Evolutionary conservation across 1,284 basidiomycete genomes (phyloP), one percentile per base, ranked within the genome.

Genomic region (Ceratobasidium sp.): DNA sequence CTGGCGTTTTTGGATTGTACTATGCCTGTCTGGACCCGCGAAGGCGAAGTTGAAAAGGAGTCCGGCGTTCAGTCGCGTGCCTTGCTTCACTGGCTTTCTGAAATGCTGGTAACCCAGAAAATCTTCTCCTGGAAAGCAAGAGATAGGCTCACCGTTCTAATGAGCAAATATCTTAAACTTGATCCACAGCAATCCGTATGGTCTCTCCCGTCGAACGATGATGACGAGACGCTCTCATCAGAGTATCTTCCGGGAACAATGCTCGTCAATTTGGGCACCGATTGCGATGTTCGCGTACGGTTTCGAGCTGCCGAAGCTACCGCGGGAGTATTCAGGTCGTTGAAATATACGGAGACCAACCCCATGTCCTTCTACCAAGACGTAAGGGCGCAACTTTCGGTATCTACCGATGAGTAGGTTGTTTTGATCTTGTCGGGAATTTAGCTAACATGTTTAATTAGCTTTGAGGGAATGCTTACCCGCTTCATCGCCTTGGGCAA

Each of bases 261-360:
- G 54, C 79, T 93, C 40, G 84, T 83, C 6, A 75, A 75, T 15
- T 75, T 92, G 70, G 82, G 84, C 27, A 75, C 77, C 20, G 96
- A 98, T 77, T 77, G 80, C 50, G 96, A 98, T 77, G 86, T 91
- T n/a, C 86, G 94, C 27, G 89, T 97, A 35, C 89, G 96, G 5
- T 91, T 94, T 73, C 87, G 92, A 25, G 86, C 86, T 0, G 89
- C 91, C 1, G 79, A 84, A 2, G 81, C 87, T 5, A 86, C 85
- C 32, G 86, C 91, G 1, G 80, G 81, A 3, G 77, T 93, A 22
- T 89, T 92, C 74, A 74, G 65, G 42, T 68, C 52, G 7, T n/a
- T 57, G 45, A 68, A 56, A 32, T 13, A 56, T 38, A 68, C 53
- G 2, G 53, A 68, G 10, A 56, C 65, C 29, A 56, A 68, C 22